These are phyloP conservation scores for Exophiala sp. DNA, from an alignment of 2,329 filamentous ascomycete species.

Conservation along the genomic window DNA sequence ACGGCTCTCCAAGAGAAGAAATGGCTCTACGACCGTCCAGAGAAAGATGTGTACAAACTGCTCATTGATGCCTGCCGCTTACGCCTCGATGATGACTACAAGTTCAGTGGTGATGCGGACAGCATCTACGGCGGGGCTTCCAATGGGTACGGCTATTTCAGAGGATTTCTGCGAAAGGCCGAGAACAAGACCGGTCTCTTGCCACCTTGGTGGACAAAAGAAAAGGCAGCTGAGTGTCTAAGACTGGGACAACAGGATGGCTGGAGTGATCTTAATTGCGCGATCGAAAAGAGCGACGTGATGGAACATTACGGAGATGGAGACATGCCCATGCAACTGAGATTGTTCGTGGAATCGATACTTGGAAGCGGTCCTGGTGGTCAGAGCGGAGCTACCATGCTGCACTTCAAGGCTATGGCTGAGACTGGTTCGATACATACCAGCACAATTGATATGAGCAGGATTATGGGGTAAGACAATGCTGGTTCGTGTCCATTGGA, in stretches of 20 bases:
- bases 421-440: background rate
- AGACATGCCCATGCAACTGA: constrained; percentile 50
- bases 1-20: constrained; percentile 39
- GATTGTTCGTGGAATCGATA: constrained; percentile 45
- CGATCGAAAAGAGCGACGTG: constrained; percentile 26
- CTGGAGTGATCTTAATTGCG: constrained; percentile 1
- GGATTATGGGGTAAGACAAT: background rate
- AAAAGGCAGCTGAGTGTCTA: constrained; percentile 41
- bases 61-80: constrained; percentile 51
- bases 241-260: constrained; percentile 29
- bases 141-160: constrained; percentile 2
- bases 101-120: constrained; percentile 31
- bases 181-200: constrained; percentile 27
- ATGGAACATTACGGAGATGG: constrained; percentile 44
- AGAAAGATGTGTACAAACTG: constrained; percentile 45
- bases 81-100: constrained; percentile 41
- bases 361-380: constrained; percentile 2
- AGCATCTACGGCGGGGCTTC: constrained; percentile 32
- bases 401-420: background rate
- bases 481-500: background rate
- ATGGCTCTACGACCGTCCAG: constrained; percentile 45
- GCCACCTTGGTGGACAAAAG: constrained; percentile 44
- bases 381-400: constrained; percentile 2
- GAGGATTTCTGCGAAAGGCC: constrained; percentile 3
- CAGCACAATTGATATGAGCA: background rate